Percentiles rank a stretch among this genome's conserved stretches.
Conservation (phyloP, 768 basidiomycete genomes). For the Kondoa malvinella region DNA sequence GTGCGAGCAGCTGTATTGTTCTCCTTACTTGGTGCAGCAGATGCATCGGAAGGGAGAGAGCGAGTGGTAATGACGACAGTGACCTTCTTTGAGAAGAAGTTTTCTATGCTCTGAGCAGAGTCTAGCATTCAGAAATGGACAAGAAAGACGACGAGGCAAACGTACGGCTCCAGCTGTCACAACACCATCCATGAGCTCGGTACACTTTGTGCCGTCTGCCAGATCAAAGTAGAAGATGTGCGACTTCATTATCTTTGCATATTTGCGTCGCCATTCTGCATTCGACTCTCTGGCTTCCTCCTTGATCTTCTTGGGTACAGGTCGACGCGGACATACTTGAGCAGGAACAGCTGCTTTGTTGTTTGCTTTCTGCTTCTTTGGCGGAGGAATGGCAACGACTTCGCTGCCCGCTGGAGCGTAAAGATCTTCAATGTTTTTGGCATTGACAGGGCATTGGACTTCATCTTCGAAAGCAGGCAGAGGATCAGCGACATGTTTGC, state of each 20-base stretch:
- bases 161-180: constrained; percentile 60
- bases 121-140: background rate
- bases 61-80: constrained; percentile 70
- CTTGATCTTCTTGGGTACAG: constrained; percentile 5
- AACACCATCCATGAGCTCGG: constrained; percentile 43
- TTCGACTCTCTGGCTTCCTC: constrained; percentile 24
- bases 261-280: constrained; percentile 62
- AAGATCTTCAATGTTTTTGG: background rate
- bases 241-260: constrained; percentile 61
- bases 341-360: background rate
- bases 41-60: constrained; percentile 11
- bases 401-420: too few relatives aligned
- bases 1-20: background rate
- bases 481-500: background rate
- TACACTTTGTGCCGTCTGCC: constrained; percentile 36
- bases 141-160: constrained; percentile 24
- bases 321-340: too few relatives aligned
- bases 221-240: constrained; percentile 75
- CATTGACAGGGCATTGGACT: background rate
- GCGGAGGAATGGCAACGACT: background rate
- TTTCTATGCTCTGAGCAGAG: constrained; percentile 50
- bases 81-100: constrained; percentile 70
- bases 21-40: background rate
- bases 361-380: background rate
- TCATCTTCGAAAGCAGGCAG: background rate